Evolutionary conservation across 2,329 filamentous ascomycete genomes (phyloP), one percentile per base, ranked within the genome.

Genomic region (Fusarium stilboides): DNA sequence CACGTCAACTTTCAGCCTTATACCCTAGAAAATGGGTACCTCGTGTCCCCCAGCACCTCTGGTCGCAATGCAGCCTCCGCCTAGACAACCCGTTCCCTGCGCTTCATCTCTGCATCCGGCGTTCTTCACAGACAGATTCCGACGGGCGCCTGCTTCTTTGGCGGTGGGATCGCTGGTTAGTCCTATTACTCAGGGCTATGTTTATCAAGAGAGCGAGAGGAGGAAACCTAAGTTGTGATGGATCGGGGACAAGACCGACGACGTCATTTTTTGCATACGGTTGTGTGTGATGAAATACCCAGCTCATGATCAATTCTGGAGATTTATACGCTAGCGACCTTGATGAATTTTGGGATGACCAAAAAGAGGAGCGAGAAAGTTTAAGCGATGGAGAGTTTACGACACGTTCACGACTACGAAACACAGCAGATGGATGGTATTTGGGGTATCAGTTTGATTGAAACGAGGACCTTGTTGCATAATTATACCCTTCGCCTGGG

Each of bases 51-150:
- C 67, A 36, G 50, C 53, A 28, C 44, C 57, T 19, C 12, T 36
- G 22, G 60, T 57, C 51, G 45, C 65, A 37, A 51, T 57, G 10
- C 72, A 65, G 42, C 65, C 55, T 26, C 63, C 45, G 56, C 57
- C 58, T 8, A 56, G 58, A 20, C 61, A 54, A 37, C 37, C 37
- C 13, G 50, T 55, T n/a, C 62, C 64, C 47, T 69, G 65, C 76
- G 82, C 87, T 12, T 88, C 91, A 2, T 84, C 83, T 39, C 81
- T 87, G 26, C 92, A 94, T 70, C 92, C 92, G 0, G 92, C 93
- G 2, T 94, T 94, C 80, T 94, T 94, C 80, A 92, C 91, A 0
- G 82, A 87, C 31, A 84, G 84, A 52, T 80, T 93, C 51, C 86
- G 86, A 60, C 87, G 85, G 71, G 83, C 86, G 4, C 86, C 88